Base-by-base conservation (phyloP, 2,329 filamentous ascomycete species). In the Alternaria metachromatica region DNA sequence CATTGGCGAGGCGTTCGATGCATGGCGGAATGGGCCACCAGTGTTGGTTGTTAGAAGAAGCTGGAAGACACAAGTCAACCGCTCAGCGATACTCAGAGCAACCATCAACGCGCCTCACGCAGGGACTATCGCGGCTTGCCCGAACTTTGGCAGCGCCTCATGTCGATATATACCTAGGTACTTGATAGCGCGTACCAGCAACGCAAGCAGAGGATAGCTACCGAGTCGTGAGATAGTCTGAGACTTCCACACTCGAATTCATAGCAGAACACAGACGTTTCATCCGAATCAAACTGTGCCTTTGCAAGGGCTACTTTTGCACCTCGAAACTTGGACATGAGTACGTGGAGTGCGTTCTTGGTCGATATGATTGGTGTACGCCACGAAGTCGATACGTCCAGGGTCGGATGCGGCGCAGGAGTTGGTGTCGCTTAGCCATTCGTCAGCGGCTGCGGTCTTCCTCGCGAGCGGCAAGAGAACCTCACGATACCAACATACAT, bases 191-290 rank as follows among this genome's bases (percentile, higher is more conserved):
- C 87, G 85, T 84, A 84, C 78, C 79, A 82, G 75, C 80, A 72
- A 77, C 73, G 75, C 76, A 75, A 76, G 75, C 84, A 84, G 81
- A 83, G 83, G 82, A 79, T 85, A 80, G 78, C 76, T 73, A 70
- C 76, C 73, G 74, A 78, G 76, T 66, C 68, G 69, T 63, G 63
- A 68, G 71, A 71, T 70, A 61, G 54, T 82, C 82, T 82, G 73
- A 92, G 89, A 88, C 89, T 86, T 86, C 80, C 87, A 88, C 87
- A 88, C 88, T 87, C 82, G 82, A 81, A 78, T 89, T 87, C 89
- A 89, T 92, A 92, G 90, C 89, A 90, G 87, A 90, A 83, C 81
- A 83, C 82, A 82, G 79, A 79, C 76, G 79, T 71, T 80, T 80
- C 78, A 78, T 69, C 75, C 76, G 77, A 79, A 80, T 72, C 75